phyloP scores from a whole-genome alignment of 441 rosid species.

The Erodium moschatum region DNA sequence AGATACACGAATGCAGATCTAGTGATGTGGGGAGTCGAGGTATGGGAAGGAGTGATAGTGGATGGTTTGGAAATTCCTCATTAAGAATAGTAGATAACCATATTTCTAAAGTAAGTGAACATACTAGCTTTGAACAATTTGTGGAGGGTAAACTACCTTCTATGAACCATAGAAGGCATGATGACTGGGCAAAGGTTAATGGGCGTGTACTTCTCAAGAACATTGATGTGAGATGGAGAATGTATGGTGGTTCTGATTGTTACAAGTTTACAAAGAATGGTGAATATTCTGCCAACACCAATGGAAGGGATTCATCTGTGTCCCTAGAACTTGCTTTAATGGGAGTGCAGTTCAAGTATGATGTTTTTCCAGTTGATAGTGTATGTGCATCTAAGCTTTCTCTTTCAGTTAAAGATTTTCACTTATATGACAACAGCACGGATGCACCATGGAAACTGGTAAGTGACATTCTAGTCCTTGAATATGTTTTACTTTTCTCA shows the following conservation, averaged over 20 bases:
- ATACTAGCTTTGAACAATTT: constrained; percentile 24
- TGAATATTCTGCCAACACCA: constrained; percentile 10
- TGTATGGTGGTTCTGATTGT: constrained; percentile 90
- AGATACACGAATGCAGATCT: constrained; percentile 12
- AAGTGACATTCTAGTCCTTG: constrained; percentile 21
- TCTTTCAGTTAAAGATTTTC: constrained; percentile 60
- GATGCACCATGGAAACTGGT: constrained; percentile 86
- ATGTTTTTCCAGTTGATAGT: constrained; percentile 57
- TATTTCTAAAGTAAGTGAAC: constrained; percentile 54
- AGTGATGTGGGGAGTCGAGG: no score
- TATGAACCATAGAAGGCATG: constrained; percentile 26
- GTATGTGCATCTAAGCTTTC: constrained; percentile 59
- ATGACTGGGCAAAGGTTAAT: constrained; percentile 36
- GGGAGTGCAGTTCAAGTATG: constrained; percentile 56
- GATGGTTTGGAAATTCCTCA: constrained; percentile 69
- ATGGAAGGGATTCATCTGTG: constrained; percentile 50
- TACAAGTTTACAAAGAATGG: constrained; percentile 20
- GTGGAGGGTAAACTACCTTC: neutral
- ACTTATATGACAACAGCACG: constrained; percentile 64
- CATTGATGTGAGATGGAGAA: constrained; percentile 67
- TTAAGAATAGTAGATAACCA: constrained; percentile 71
- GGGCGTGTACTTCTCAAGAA: constrained; percentile 61
- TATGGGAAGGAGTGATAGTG: constrained; percentile 45
- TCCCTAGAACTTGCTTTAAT: constrained; percentile 65
- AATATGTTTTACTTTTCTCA: constrained; percentile 3